Conservation (phyloP, 1,284 basidiomycete species). For the Phellinidium pouzarii region DNA sequence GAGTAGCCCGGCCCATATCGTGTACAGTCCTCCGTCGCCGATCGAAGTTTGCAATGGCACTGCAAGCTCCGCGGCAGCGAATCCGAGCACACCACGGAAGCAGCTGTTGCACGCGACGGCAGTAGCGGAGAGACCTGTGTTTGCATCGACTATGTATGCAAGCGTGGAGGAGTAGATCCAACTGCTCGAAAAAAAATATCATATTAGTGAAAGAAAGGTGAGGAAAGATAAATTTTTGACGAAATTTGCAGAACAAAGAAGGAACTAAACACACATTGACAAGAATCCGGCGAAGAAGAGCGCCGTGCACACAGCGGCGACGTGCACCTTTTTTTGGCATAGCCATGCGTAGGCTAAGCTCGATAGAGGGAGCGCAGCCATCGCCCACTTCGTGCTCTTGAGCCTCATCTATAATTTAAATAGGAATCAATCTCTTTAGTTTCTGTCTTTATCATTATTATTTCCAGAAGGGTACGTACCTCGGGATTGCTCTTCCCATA, state of each 20-base stretch:
- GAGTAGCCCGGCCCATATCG: constrained; percentile 61
- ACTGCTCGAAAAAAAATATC: constrained; percentile 28
- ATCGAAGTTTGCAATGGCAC: constrained; percentile 47
- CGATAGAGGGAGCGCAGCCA: constrained; percentile 49
- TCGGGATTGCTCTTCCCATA: constrained; percentile 63
- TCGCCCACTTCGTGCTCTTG: constrained; percentile 49
- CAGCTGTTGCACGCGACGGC: constrained; percentile 67
- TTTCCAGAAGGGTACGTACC: constrained; percentile 32
- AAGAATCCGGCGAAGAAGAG: constrained; percentile 65
- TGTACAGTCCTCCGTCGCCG: constrained; percentile 71
- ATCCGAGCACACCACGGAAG: constrained; percentile 64
- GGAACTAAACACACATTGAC: constrained; percentile 45
- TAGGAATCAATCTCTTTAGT: background rate
- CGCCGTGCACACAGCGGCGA: constrained; percentile 56
- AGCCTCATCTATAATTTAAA: constrained; percentile 55
- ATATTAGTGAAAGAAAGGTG: constrained; percentile 9
- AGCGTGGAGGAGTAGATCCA: constrained; percentile 68
- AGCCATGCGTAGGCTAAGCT: constrained; percentile 76
- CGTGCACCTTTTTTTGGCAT: constrained; percentile 52
- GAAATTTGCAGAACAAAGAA: no score
- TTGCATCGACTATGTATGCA: constrained; percentile 74
- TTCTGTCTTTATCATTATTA: background rate
- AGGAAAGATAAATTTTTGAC: constrained; percentile 18
- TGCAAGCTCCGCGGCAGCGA: constrained; percentile 63
- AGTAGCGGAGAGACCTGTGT: constrained; percentile 62